phyloP scores from a whole-genome alignment of 495 filamentous ascomycete species.

The Podospora tetraspora region DNA sequence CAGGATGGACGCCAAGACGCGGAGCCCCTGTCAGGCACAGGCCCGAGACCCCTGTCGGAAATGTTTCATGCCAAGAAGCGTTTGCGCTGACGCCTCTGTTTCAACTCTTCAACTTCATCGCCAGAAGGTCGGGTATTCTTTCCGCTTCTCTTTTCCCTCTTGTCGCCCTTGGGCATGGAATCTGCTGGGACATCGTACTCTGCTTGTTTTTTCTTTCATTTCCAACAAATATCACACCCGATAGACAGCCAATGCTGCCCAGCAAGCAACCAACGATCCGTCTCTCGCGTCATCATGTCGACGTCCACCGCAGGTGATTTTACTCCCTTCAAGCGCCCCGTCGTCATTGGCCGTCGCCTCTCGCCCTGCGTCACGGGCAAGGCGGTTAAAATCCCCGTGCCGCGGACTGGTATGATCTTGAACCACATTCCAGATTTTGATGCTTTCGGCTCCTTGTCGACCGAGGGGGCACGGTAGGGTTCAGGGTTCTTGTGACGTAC shows the following conservation, averaged over 20 bases:
- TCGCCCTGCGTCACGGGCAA: background rate
- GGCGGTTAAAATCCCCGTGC: background rate
- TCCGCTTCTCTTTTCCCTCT: background rate
- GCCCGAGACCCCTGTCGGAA: background rate
- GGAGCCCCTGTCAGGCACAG: background rate
- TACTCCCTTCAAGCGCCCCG: background rate
- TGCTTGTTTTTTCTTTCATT: background rate
- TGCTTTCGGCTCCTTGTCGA: background rate
- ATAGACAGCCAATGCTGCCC: too few relatives aligned
- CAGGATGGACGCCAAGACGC: constrained; percentile 5
- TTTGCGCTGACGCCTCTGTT: background rate
- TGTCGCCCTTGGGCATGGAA: background rate
- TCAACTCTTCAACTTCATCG: background rate
- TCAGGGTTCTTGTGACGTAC: background rate
- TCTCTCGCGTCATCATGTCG: background rate
- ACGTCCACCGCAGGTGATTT: background rate
- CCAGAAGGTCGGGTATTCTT: background rate
- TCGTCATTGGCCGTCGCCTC: background rate
- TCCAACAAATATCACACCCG: background rate
- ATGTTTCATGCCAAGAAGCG: background rate
- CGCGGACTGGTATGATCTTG: background rate
- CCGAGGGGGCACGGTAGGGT: background rate
- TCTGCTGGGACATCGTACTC: too few relatives aligned
- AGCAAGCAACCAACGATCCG: background rate
- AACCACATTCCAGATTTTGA: background rate